Evolutionary conservation across 345 rosid species (phyloP), one percentile per base, ranked within the genome.

Genomic region (Turritis glabra): DNA sequence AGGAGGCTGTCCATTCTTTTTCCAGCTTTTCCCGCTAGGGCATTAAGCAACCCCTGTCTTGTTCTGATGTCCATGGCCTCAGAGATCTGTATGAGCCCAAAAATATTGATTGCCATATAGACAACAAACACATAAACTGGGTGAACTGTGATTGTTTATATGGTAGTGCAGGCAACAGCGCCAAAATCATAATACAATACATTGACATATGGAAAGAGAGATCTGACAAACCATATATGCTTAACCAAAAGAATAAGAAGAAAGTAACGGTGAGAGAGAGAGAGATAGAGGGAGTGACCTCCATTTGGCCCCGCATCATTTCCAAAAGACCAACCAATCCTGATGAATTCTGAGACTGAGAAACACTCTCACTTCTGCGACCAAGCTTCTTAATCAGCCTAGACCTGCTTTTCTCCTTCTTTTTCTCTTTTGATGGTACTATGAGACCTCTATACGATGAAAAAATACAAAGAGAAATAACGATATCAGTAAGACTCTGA

Each of bases 61-160:
- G 97, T 95, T 74, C 99, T 84, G 76, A 90, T 85, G 82, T 95
- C 99, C 97, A 95, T 90, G 72, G 83, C 89, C 84, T 95, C 99
- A 29, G 97, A 87, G 77, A 95, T 85, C 99, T 95, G 82, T 65
- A 79, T 40, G 57, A 50, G 10, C 67, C 56, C 63, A 37, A 35
- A 35, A 68, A 18, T 48, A 77, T 71, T 47, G 17, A 63, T 55
- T 47, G 11, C 21, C 60, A 64, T 17, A 47, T 69, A 76, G 70
- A 69, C 19, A 51, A 61, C 62, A 68, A 43, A 59, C 11, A 30
- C 6, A n/a, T 63, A 30, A 43, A 15, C 58, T 54, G 46, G 21
- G 53, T 46, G 22, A 55, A 64, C 8, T 54, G n/a, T n/a, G n/a
- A n/a, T n/a, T n/a, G n/a, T n/a, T n/a, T n/a, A n/a, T n/a, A n/a